phyloP scores from a whole-genome alignment of 1,284 basidiomycete species.

The Ceratobasidium sp. region DNA sequence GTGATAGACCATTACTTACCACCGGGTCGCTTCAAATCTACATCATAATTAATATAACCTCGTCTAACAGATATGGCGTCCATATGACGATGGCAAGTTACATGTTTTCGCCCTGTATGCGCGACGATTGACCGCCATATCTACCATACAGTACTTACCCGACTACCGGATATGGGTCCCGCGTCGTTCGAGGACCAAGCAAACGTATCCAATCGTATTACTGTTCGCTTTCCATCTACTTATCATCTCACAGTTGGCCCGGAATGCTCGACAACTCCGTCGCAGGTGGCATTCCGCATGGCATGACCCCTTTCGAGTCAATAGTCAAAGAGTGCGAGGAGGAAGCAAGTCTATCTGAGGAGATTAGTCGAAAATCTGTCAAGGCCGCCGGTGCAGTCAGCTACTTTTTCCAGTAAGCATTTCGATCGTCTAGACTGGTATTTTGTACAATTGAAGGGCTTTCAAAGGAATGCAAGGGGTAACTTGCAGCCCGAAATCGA shows the following conservation, averaged over 20 bases:
- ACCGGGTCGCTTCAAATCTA: background rate
- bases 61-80: conserved; percentile 58
- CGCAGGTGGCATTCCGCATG: conserved; percentile 79
- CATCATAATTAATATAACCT: background rate
- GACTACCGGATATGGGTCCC: conserved; percentile 85
- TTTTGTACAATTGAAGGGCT: conserved; percentile 47
- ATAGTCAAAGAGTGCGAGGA: conserved; percentile 93
- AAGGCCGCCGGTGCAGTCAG: conserved; percentile 68
- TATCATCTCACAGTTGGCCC: conserved; percentile 63
- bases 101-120: conserved; percentile 55
- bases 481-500: conserved; percentile 90
- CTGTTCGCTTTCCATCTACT: conserved; percentile 24
- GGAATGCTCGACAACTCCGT: conserved; percentile 80
- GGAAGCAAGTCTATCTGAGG: conserved; percentile 80
- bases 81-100: conserved; percentile 68
- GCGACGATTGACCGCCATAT: conserved; percentile 46
- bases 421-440: conserved; percentile 42
- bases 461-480: conserved; percentile 65
- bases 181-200: conserved; percentile 82
- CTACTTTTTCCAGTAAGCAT: conserved; percentile 69
- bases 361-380: conserved; percentile 64
- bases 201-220: conserved; percentile 61
- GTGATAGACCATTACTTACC: conserved; percentile 40
- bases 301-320: conserved; percentile 75
- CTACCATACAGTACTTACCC: conserved; percentile 51